Evolutionary conservation across 1,284 basidiomycete species (phyloP), one percentile per base, ranked within the genome.

Genomic region (Tilletia indica): DNA sequence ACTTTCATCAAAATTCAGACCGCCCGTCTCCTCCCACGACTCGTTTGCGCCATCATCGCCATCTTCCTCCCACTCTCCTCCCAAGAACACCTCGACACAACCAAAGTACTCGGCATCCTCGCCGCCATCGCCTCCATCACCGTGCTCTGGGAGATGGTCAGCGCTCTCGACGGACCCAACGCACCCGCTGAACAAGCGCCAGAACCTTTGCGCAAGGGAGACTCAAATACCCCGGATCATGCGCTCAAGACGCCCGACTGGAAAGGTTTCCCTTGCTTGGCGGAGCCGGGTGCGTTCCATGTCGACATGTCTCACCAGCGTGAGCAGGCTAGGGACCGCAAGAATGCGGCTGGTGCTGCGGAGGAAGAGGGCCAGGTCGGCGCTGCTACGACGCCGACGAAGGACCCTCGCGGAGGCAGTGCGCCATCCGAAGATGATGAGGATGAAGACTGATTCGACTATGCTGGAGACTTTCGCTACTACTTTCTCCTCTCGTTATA

Each of bases 121-220:
- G 74, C 79, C 1, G 72, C 68, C 0, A 36, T 75, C 19, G 70
- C 74, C 8, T 71, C 72, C 0, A 67, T 68, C 4, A 67, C 73
- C 3, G 72, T 77, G 71, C 45, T 76, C 25, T 81, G 79, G 79
- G 78, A 81, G 49, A 72, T 73, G 58, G 6, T 80, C 16, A 73
- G 71, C 2, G 68, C 74, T 31, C 58, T 81, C n/a, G 78, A 81
- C 64, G 79, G 79, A 2, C 79, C 79, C 11, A 78, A 77, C 69
- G 77, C 77, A 36, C 38, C 58, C 3, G 42, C 58, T 2, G 69
- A 71, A 36, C 38, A 56, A 3, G 73, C 75, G 14, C 74, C 75
- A 71, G 75, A 80, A 31, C 31, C 64, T 11, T 12, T 73, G 34
- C 48, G 48, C 34, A 21, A 25, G 45, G 68, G 68, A 25, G 68